Evolutionary conservation across 768 basidiomycete species (phyloP).

Genomic region (Mycena capillaripes): DNA sequence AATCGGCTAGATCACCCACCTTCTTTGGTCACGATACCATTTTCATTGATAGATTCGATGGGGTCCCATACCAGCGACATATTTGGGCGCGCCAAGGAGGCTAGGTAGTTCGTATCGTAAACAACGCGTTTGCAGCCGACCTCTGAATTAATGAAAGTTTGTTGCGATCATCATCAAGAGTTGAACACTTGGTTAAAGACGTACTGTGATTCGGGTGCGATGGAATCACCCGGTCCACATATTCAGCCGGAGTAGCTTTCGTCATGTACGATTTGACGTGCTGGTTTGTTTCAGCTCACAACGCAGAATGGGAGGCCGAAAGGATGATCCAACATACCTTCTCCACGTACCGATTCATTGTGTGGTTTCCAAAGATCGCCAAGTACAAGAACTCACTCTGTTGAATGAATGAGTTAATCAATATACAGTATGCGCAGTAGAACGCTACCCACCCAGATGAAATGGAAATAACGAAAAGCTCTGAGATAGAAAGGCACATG

Average conservation of each 20-base stretch:
- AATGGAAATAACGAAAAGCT: constrained; percentile 27
- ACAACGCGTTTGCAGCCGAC: constrained; percentile 77
- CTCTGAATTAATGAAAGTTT: constrained; percentile 46
- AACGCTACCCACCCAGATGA: constrained; percentile 28
- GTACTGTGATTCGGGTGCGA: constrained; percentile 54
- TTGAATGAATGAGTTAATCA: background rate
- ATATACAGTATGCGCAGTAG: too few relatives aligned
- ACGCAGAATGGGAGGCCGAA: constrained; percentile 41
- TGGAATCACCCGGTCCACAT: constrained; percentile 12
- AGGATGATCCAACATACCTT: constrained; percentile 15
- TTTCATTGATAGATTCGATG: constrained; percentile 62
- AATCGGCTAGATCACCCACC: constrained; percentile 42
- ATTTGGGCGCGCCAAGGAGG: constrained; percentile 66
- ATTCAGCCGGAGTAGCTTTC: background rate
- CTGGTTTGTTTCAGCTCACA: constrained; percentile 21
- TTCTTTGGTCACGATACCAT: constrained; percentile 61
- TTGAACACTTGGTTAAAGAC: background rate
- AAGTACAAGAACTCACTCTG: constrained; percentile 29
- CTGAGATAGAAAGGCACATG: constrained; percentile 28
- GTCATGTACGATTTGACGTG: constrained; percentile 8
- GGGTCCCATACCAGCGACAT: constrained; percentile 63
- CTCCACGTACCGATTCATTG: background rate
- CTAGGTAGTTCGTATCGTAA: constrained; percentile 70
- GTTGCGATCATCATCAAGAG: too few relatives aligned
- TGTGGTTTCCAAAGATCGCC: constrained; percentile 11